Percentiles rank a stretch among this genome's conserved stretches.
Evolutionary conservation across 208 protist genomes (phyloP).

Genomic region (Trichomonas tenax): DNA sequence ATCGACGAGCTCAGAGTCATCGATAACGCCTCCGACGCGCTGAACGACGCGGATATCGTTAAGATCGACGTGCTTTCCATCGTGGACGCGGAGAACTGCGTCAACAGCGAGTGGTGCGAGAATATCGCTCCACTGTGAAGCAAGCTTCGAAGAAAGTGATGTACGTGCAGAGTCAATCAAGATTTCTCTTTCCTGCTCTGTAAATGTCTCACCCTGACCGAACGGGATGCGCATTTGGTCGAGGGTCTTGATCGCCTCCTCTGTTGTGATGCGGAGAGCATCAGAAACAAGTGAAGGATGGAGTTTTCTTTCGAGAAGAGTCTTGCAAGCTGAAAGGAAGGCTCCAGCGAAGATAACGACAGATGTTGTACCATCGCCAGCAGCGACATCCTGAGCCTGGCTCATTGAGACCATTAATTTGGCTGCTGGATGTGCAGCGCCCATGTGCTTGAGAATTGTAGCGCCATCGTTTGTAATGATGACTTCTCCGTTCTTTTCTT

Average conservation of each 20-base stretch:
- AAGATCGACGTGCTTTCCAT: slow-evolving; percentile 80
- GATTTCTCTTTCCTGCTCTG: slow-evolving; percentile 26
- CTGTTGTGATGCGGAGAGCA: slow-evolving; percentile 62
- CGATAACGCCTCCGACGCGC: slow-evolving; percentile 76
- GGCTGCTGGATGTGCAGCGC: slow-evolving; percentile 84
- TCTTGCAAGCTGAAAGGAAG: slow-evolving; percentile 66
- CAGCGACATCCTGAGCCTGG: slow-evolving; percentile 92
- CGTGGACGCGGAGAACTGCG: slow-evolving; percentile 66
- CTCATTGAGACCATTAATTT: slow-evolving; percentile 96
- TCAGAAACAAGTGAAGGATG: slow-evolving; percentile 84
- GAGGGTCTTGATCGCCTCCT: slow-evolving; percentile 60
- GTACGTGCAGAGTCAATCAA: slow-evolving; percentile 68
- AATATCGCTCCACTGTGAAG: slow-evolving; percentile 67
- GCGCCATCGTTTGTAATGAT: slow-evolving; percentile 99
- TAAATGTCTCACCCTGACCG: neutral
- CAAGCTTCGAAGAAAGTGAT: slow-evolving; percentile 91
- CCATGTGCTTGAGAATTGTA: slow-evolving; percentile 88
- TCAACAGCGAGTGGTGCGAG: slow-evolving; percentile 95
- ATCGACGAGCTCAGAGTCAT: slow-evolving; percentile 83
- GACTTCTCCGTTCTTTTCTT: slow-evolving; percentile 64
- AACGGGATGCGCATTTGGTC: neutral
- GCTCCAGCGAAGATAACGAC: slow-evolving; percentile 89
- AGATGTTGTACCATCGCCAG: slow-evolving; percentile 97
- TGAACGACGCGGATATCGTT: slow-evolving; percentile 76
- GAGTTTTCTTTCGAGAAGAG: slow-evolving; percentile 74